Percentiles rank a stretch among this genome's conserved stretches.
Conservation (phyloP, 2,329 filamentous ascomycete genomes). For the Fusarium nanum region DNA sequence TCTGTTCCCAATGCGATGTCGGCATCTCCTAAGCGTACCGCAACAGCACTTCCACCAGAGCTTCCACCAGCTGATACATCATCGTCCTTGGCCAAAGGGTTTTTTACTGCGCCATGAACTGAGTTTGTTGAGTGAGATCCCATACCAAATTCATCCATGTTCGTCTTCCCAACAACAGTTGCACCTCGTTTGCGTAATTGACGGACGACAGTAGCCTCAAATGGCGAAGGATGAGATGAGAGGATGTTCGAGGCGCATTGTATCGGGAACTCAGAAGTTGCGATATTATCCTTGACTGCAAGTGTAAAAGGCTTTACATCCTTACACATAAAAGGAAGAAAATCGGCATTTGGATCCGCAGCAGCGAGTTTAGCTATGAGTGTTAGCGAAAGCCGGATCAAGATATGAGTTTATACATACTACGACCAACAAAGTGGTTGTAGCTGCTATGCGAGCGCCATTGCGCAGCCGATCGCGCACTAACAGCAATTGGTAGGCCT, state of each 20-base stretch:
- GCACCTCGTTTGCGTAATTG: slow-evolving; percentile 73
- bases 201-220: slow-evolving; percentile 82
- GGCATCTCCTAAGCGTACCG: slow-evolving; percentile 72
- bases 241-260: slow-evolving; percentile 87
- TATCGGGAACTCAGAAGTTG: slow-evolving; percentile 72
- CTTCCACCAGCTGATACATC: slow-evolving; percentile 82
- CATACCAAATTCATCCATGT: slow-evolving; percentile 97
- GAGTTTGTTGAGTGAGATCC: slow-evolving; percentile 85
- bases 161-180: slow-evolving; percentile 80
- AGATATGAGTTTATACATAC: slow-evolving; percentile 40
- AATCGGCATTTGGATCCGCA: background rate
- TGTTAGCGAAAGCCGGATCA: slow-evolving; percentile 13
- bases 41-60: slow-evolving; percentile 92
- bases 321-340: slow-evolving; percentile 33
- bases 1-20: slow-evolving; percentile 86
- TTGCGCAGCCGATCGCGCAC: slow-evolving; percentile 29
- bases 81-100: slow-evolving; percentile 54
- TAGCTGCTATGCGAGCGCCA: slow-evolving; percentile 49
- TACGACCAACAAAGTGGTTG: slow-evolving; percentile 53
- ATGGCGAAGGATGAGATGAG: slow-evolving; percentile 76
- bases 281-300: slow-evolving; percentile 83
- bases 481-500: background rate
- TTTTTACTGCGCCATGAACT: slow-evolving; percentile 72
- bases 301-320: slow-evolving; percentile 57
- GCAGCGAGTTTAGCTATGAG: slow-evolving; percentile 23